Conservation (phyloP, 306 rosid species). For the Gleditsia sinensis region DNA sequence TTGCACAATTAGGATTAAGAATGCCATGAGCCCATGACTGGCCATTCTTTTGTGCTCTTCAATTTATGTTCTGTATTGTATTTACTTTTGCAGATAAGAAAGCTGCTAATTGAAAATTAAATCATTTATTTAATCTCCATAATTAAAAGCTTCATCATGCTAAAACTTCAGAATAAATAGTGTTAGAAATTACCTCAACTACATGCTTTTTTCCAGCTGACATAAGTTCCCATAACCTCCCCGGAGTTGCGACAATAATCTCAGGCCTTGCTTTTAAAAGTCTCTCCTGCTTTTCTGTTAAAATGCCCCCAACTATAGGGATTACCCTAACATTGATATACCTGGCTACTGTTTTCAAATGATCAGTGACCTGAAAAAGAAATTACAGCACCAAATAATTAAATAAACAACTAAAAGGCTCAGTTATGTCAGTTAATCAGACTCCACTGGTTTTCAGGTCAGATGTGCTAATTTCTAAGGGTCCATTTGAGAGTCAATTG, state of each 20-base stretch:
- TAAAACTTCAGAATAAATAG: conserved; percentile 8
- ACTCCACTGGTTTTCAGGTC: not conserved
- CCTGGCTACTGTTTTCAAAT: conserved; percentile 73
- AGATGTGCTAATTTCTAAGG: not conserved
- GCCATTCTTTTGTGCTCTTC: not conserved
- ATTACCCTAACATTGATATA: conserved; percentile 69
- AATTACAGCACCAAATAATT: conserved; percentile 19
- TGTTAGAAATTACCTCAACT: conserved; percentile 61
- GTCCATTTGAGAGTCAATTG: not conserved
- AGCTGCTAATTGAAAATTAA: not conserved
- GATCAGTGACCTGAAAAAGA: conserved; percentile 72
- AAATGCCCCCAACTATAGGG: conserved; percentile 94
- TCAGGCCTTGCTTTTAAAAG: conserved; percentile 79
- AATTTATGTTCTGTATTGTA: not conserved
- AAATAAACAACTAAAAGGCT: conserved; percentile 9
- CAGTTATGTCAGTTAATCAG: not conserved
- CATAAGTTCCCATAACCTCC: conserved; percentile 97
- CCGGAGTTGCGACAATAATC: conserved; percentile 95
- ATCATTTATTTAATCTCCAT: conserved; percentile 13
- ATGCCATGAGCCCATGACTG: conserved; percentile 3
- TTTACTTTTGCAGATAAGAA: not conserved
- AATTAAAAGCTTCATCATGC: conserved; percentile 22
- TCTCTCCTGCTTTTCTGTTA: conserved; percentile 88
- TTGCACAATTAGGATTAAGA: conserved; percentile 18
- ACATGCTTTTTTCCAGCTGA: conserved; percentile 86